phyloP scores from a whole-genome alignment of 495 filamentous ascomycete species.

The Penicillium cinerascens region DNA sequence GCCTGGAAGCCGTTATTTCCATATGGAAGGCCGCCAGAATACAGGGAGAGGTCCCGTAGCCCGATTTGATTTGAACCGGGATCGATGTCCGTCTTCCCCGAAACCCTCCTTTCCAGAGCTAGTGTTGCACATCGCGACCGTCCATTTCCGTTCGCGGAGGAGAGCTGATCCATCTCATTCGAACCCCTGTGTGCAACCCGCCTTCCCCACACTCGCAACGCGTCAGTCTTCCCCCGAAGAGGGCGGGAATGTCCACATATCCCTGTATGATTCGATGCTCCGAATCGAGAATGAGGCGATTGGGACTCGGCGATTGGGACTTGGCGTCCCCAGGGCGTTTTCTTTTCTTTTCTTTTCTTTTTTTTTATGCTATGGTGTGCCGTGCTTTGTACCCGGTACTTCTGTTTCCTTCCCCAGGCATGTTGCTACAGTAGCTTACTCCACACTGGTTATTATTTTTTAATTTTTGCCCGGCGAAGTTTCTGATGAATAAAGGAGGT shows the following conservation, averaged over 20 bases:
- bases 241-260: conserved; percentile 10
- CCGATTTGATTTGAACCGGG: background rate
- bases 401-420: background rate
- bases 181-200: background rate
- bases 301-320: conserved; percentile 14
- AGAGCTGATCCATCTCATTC: conserved; percentile 3
- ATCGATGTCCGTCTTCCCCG: background rate
- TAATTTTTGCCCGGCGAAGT: background rate
- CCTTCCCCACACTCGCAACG: conserved; percentile 1
- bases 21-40: background rate
- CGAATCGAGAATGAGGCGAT: conserved; percentile 22
- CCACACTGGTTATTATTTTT: background rate
- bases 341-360: conserved; percentile 5
- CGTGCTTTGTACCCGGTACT: background rate
- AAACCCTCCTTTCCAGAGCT: background rate
- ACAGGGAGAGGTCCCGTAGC: too few relatives aligned
- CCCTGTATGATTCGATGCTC: conserved; percentile 8
- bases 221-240: background rate
- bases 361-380: background rate
- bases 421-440: background rate
- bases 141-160: conserved; percentile 4
- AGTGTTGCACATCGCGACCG: background rate
- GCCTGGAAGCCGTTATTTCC: too few relatives aligned
- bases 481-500: background rate
- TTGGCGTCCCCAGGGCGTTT: conserved; percentile 11